Evolutionary conservation across 805 yeast species (phyloP).

Genomic region (Maudiozyma saulgeensis): DNA sequence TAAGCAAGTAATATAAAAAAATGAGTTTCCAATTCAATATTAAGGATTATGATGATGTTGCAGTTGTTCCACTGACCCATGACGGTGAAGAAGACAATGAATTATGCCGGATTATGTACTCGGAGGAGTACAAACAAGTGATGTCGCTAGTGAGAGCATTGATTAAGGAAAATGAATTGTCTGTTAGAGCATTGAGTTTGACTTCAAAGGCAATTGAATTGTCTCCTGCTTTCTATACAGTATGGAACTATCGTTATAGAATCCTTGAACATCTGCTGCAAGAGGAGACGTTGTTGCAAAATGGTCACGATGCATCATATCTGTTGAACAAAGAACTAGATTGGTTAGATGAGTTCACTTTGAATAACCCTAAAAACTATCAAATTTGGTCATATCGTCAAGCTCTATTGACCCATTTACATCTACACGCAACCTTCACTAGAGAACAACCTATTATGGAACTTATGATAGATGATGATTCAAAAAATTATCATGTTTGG

Average conservation of each 20-base stretch:
- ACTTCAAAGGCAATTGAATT: slow-evolving; percentile 53
- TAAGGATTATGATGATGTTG: slow-evolving; percentile 33
- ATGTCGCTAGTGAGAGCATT: slow-evolving; percentile 56
- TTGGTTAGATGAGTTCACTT: slow-evolving; percentile 72
- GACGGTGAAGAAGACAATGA: slow-evolving; percentile 33
- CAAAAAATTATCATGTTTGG: slow-evolving; percentile 96
- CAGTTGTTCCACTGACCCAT: slow-evolving; percentile 36
- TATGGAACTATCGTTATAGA: slow-evolving; percentile 66
- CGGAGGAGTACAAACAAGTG: slow-evolving; percentile 54
- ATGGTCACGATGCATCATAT: not conserved
- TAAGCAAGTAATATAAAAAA: no score
- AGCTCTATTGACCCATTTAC: slow-evolving; percentile 37
- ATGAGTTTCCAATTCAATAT: slow-evolving; percentile 2
- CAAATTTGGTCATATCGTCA: slow-evolving; percentile 96
- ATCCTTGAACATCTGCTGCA: slow-evolving; percentile 34
- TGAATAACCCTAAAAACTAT: slow-evolving; percentile 78
- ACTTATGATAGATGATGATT: slow-evolving; percentile 64
- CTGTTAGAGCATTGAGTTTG: slow-evolving; percentile 61
- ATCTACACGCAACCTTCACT: slow-evolving; percentile 24
- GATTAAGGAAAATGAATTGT: slow-evolving; percentile 48
- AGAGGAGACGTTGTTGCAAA: not conserved
- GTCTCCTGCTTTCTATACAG: slow-evolving; percentile 86
- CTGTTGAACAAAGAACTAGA: slow-evolving; percentile 45
- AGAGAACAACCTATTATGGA: slow-evolving; percentile 60
- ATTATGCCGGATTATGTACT: slow-evolving; percentile 59